Conservation (phyloP, 1,284 basidiomycete genomes). For the Phellinidium pouzarii region DNA sequence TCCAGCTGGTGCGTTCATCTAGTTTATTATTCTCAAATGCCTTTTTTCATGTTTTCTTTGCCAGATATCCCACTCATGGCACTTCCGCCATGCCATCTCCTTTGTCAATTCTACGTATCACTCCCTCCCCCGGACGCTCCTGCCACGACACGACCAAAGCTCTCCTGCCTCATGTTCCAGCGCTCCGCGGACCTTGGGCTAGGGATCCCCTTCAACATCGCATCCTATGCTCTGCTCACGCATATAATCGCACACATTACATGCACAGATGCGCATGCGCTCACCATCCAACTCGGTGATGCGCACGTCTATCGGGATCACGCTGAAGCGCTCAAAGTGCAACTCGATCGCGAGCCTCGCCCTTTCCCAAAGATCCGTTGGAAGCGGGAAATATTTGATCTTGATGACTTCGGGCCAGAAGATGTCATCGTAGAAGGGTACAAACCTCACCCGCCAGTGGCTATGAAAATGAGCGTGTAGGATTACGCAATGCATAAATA, state of each 20-base stretch:
- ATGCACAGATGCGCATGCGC: slow-evolving; percentile 77
- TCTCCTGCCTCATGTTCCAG: slow-evolving; percentile 97
- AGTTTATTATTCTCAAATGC: neutral
- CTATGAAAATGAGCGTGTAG: slow-evolving; percentile 98
- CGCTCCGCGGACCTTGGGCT: slow-evolving; percentile 96
- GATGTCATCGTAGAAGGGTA: slow-evolving; percentile 89
- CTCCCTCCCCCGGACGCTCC: slow-evolving; percentile 51
- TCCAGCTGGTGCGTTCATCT: slow-evolving; percentile 68
- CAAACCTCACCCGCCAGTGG: slow-evolving; percentile 77
- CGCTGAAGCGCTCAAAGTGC: slow-evolving; percentile 76
- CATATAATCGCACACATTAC: slow-evolving; percentile 96
- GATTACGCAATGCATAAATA: neutral
- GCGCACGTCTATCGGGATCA: slow-evolving; percentile 96
- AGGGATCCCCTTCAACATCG: slow-evolving; percentile 98
- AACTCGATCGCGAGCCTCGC: slow-evolving; percentile 74
- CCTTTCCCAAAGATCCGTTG: slow-evolving; percentile 81
- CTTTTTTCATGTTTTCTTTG: neutral
- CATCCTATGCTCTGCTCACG: slow-evolving; percentile 92
- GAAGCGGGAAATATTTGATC: slow-evolving; percentile 58
- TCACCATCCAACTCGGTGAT: slow-evolving; percentile 92
- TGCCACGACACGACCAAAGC: slow-evolving; percentile 53
- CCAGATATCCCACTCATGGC: slow-evolving; percentile 92
- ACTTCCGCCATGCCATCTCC: slow-evolving; percentile 95
- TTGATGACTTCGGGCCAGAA: slow-evolving; percentile 78
- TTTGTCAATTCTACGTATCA: slow-evolving; percentile 98